Base-by-base conservation (phyloP, 306 rosid species). In the Cyamopsis tetragonoloba region DNA sequence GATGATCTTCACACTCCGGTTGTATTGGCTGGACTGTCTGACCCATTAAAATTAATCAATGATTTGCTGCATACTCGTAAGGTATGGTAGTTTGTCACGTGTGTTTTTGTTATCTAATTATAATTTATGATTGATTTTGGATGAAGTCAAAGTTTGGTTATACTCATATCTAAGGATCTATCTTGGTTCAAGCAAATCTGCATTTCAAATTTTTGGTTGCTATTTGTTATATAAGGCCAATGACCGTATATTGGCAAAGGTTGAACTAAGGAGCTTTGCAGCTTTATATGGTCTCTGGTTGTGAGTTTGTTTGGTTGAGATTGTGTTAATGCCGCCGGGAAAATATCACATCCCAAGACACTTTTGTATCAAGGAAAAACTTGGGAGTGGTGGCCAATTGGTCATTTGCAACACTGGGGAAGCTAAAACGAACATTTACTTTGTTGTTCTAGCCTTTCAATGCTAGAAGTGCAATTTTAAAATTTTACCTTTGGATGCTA, bases 1-100 rank as follows among this genome's bases (percentile, higher is more conserved):
- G 99, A 90, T 80, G 97, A 93, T 82, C 89, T 93, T 80, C 97
- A 84, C 75, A 90, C 97, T 65, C 66, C 96, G 22, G 96, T 80
- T 66, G 91, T 85, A 48, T 81, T 93, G 71, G 96, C 96, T 30
- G 87, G 88, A 41, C 59, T 93, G 24, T 90, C 96, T 60, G 99
- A 90, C 26, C 97, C 97, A 34, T 79, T 93, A 62, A 93, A 93
- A 78, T 80, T 73, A 56, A 86, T 88, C 41, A 93, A 93, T 72
- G 99, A 93, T 83, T 81, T 93, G 67, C 80, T 93, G 39, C 91
- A 84, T 71, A 88, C 97, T 32, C 96, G 90, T 6, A 82, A 88
- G 97, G 99, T 89, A 84, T 60, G 26, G 22, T 49, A 23, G 67
- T 54, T 68, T 38, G 26, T 24, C 59, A 5, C 18, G 13, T 60